phyloP scores from a whole-genome alignment of 441 rosid genomes.

The Aquilaria agallochum region DNA sequence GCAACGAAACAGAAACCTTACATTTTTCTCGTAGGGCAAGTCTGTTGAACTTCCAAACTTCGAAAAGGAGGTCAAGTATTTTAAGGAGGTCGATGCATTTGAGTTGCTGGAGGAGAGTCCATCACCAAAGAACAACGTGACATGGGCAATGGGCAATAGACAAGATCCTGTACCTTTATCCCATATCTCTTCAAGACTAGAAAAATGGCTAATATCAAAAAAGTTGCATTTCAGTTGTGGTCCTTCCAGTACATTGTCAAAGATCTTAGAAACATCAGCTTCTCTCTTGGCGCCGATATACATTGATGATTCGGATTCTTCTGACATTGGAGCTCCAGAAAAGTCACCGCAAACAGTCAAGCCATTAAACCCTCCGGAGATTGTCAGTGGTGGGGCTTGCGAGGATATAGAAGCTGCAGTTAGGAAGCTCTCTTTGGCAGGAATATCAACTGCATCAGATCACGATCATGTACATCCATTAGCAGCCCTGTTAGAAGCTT shows the following conservation, averaged over 20 bases:
- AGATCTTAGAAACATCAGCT: conserved; percentile 65
- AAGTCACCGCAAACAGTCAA: conserved; percentile 23
- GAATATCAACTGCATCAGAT: conserved; percentile 35
- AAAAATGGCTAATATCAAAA: conserved; percentile 71
- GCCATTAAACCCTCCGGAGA: conserved; percentile 13
- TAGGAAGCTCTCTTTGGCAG: conserved; percentile 62
- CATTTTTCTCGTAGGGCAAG: conserved; percentile 38
- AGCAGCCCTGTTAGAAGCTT: conserved; percentile 60
- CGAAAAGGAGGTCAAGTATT: conserved; percentile 70
- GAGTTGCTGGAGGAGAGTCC: conserved; percentile 97
- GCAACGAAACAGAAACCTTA: neutral
- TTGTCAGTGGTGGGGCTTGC: conserved; percentile 20
- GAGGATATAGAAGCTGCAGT: conserved; percentile 53
- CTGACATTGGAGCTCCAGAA: conserved; percentile 41
- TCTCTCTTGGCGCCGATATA: conserved; percentile 26
- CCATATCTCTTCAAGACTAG: conserved; percentile 58
- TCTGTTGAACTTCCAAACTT: conserved; percentile 44
- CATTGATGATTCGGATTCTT: conserved; percentile 23
- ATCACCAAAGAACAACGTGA: conserved; percentile 65
- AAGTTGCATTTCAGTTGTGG: conserved; percentile 47
- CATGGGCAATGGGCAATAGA: conserved; percentile 57
- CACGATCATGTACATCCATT: conserved; percentile 46
- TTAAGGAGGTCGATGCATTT: conserved; percentile 86
- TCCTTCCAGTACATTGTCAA: conserved; percentile 76
- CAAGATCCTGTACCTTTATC: conserved; percentile 37